Evolutionary conservation across 768 basidiomycete genomes (phyloP).

Genomic region (Rhodotorula taiwanensis): DNA sequence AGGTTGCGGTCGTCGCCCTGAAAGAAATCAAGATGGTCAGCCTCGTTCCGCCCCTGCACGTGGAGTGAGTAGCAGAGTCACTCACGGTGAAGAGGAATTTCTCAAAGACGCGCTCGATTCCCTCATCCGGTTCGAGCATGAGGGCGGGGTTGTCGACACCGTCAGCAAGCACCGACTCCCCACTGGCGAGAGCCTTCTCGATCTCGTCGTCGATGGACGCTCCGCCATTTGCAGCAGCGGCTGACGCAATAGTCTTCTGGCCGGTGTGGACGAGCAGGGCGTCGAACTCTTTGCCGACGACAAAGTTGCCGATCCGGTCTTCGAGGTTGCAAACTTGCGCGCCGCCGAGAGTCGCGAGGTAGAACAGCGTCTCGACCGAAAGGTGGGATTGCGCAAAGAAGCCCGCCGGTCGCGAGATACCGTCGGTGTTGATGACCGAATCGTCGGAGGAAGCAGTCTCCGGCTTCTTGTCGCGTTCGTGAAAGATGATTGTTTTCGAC

Average conservation of each 20-base stretch:
- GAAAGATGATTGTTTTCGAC: slow-evolving; percentile 65
- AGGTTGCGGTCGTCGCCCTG: slow-evolving; percentile 54
- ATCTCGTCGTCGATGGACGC: slow-evolving; percentile 15
- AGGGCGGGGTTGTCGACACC: slow-evolving; percentile 37
- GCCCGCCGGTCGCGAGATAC: slow-evolving; percentile 7
- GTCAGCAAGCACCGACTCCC: slow-evolving; percentile 16
- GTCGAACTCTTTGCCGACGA: slow-evolving; percentile 78
- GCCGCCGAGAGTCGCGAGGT: slow-evolving; percentile 87
- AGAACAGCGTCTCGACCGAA: slow-evolving; percentile 65
- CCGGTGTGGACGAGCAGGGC: slow-evolving; percentile 65
- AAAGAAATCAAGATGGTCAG: neutral
- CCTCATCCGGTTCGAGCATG: slow-evolving; percentile 40
- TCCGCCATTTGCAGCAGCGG: slow-evolving; percentile 54
- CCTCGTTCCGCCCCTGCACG: neutral
- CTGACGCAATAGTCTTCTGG: slow-evolving; percentile 50
- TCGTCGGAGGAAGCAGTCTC: neutral
- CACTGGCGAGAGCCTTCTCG: slow-evolving; percentile 1
- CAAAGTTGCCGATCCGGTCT: slow-evolving; percentile 66
- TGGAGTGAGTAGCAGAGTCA: neutral
- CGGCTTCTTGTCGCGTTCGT: slow-evolving; percentile 35
- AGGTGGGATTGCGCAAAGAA: slow-evolving; percentile 51
- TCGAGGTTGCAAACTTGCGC: slow-evolving; percentile 71
- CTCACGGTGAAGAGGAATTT: slow-evolving; percentile 42
- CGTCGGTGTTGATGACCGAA: slow-evolving; percentile 8
- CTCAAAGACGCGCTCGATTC: slow-evolving; percentile 61